Percentiles rank a stretch among this genome's conserved stretches.
Evolutionary conservation across 768 basidiomycete species (phyloP).

Genomic region (Erythrobasidium yunnanense): DNA sequence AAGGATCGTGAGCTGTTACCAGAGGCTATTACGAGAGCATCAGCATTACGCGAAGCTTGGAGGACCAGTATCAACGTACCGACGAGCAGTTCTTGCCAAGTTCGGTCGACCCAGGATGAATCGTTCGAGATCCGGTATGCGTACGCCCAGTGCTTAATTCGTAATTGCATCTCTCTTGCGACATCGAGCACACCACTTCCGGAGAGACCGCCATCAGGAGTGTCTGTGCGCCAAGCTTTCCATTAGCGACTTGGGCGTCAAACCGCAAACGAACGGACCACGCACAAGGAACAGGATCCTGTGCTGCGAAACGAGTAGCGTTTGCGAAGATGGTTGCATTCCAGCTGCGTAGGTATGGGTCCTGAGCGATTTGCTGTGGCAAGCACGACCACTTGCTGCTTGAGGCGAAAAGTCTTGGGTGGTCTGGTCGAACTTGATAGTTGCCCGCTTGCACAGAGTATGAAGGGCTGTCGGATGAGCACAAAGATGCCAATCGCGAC

Average conservation of each 20-base stretch:
- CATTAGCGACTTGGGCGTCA: no score
- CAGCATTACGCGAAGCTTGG: no score
- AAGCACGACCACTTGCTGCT: conserved; percentile 81
- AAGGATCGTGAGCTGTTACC: neutral
- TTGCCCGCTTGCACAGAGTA: conserved; percentile 50
- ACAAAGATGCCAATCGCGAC: conserved; percentile 42
- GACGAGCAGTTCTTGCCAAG: conserved; percentile 72
- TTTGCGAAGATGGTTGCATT: conserved; percentile 82
- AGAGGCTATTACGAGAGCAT: no score
- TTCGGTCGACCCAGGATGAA: conserved; percentile 77
- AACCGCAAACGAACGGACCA: neutral
- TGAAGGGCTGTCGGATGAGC: conserved; percentile 73
- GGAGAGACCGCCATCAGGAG: conserved; percentile 55
- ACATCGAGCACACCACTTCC: conserved; percentile 81
- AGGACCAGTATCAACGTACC: no score
- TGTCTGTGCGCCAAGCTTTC: no score
- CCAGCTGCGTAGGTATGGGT: conserved; percentile 80
- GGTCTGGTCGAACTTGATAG: conserved; percentile 54
- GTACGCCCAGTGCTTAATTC: conserved; percentile 76
- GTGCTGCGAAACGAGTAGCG: conserved; percentile 58
- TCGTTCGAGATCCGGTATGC: conserved; percentile 83
- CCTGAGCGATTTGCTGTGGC: conserved; percentile 55
- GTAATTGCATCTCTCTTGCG: conserved; percentile 75
- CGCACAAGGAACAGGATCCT: conserved; percentile 49
- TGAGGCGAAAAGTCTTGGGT: conserved; percentile 85